phyloP scores from a whole-genome alignment of 75 land plant species.

The Adiantum capillusveneris region DNA sequence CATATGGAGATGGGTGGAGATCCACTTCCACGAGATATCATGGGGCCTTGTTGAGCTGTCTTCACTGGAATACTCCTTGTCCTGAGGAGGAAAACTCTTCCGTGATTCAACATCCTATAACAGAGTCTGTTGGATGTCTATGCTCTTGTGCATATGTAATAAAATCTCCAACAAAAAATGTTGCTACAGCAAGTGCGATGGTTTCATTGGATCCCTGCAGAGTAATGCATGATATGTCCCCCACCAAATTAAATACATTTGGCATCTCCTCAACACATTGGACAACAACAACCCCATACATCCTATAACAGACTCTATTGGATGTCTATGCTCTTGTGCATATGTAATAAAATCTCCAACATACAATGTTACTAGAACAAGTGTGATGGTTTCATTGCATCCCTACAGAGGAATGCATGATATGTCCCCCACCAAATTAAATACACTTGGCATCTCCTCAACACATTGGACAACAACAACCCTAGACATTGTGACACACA shows the following conservation, averaged over 20 bases:
- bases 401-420: slow-evolving; percentile 44
- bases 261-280: no score
- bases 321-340: slow-evolving; percentile 45
- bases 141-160: slow-evolving; percentile 43
- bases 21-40: slow-evolving; percentile 2
- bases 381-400: slow-evolving; percentile 54
- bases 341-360: slow-evolving; percentile 53
- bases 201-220: slow-evolving; percentile 46
- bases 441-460: background rate
- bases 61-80: slow-evolving; percentile 1
- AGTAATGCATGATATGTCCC: slow-evolving; percentile 68
- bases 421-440: no score
- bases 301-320: slow-evolving; percentile 40
- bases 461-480: slow-evolving; percentile 58
- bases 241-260: slow-evolving; percentile 42
- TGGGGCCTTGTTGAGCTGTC: slow-evolving; percentile 15
- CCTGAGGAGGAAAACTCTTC: slow-evolving; percentile 9
- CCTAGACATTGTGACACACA: slow-evolving; percentile 38
- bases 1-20: slow-evolving; percentile 13
- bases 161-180: slow-evolving; percentile 63
- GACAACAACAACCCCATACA: no score
- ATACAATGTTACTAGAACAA: slow-evolving; percentile 57
- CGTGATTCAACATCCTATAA: background rate
- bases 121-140: slow-evolving; percentile 42
- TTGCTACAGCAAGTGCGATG: slow-evolving; percentile 53